Conservation (phyloP, 768 basidiomycete genomes). For the Trametes gibbosa region DNA sequence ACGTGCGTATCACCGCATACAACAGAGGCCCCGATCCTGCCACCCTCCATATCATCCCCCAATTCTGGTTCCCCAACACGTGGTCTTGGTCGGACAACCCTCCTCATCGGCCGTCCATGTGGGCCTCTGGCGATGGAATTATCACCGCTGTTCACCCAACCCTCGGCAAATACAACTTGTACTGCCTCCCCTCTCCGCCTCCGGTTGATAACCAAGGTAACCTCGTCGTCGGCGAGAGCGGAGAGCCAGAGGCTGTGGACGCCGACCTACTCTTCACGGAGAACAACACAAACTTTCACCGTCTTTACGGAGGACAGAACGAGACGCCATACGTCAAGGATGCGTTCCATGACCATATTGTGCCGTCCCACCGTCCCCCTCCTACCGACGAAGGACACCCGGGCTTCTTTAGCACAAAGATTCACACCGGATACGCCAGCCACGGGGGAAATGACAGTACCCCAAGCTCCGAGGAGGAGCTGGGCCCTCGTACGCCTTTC, state of each 20-base stretch:
- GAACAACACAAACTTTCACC: constrained; percentile 93
- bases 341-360: constrained; percentile 97
- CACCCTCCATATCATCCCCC: constrained; percentile 90
- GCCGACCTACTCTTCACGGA: constrained; percentile 93
- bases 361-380: constrained; percentile 76
- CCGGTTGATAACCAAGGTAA: constrained; percentile 75
- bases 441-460: constrained; percentile 29
- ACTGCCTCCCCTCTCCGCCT: constrained; percentile 89
- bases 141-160: constrained; percentile 72
- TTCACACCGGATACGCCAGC: constrained; percentile 33
- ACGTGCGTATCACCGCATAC: constrained; percentile 92
- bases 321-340: constrained; percentile 86
- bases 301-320: constrained; percentile 89
- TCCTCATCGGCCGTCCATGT: constrained; percentile 62
- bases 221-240: constrained; percentile 33
- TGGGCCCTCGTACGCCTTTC: constrained; percentile 59
- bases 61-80: constrained; percentile 96
- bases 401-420: constrained; percentile 45
- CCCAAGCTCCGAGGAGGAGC: constrained; percentile 38
- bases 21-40: constrained; percentile 96
- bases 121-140: constrained; percentile 53
- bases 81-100: constrained; percentile 90
- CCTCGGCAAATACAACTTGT: constrained; percentile 76
- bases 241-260: constrained; percentile 63
- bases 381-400: constrained; percentile 36